Base-by-base conservation (phyloP, 768 basidiomycete genomes). In the Pulveroboletus sp. region DNA sequence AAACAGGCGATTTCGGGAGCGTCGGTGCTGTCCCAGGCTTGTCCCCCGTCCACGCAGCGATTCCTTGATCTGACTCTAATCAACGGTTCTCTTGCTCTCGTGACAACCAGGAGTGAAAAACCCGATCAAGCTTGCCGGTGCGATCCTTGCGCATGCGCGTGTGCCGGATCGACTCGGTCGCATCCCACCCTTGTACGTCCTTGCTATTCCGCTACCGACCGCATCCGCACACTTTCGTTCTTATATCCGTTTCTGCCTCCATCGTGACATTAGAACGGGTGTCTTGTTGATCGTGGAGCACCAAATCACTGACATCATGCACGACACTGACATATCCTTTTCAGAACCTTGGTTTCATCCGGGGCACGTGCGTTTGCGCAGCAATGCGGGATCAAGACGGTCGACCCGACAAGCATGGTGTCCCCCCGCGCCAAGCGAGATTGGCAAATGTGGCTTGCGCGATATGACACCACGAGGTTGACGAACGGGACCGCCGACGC, bases 21-120 rank as follows among this genome's bases (percentile, higher is more conserved):
- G 77, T 84, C 16, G 90, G 86, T 37, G 90, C 89, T 4, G 73
- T 87, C 24, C 74, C 83, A 63, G 86, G 87, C 84, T 57, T 34
- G 56, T 57, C 36, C 29, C 27, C 10, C 11, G 20, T n/a, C 27
- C 4, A 11, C 38, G 1, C 19, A 40, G 42, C n/a, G 46, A 55
- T 43, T 32, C 25, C 24, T 20, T 36, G 39, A 44, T 43, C 24
- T 35, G 43, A 44, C 33, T 23, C 13, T n/a, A n/a, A n/a, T n/a
- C n/a, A n/a, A n/a, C n/a, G n/a, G n/a, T n/a, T n/a, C n/a, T n/a
- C n/a, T n/a, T n/a, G n/a, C n/a, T n/a, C n/a, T n/a, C n/a, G n/a
- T 17, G 39, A 25, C 16, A 25, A 17, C 9, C 27, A 85, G 87
- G 86, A 16, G 69, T 90, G 9, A 80, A 75, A 57, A 87, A 88